Base-by-base conservation (phyloP, 306 rosid genomes). In the Clitoria ternatea region DNA sequence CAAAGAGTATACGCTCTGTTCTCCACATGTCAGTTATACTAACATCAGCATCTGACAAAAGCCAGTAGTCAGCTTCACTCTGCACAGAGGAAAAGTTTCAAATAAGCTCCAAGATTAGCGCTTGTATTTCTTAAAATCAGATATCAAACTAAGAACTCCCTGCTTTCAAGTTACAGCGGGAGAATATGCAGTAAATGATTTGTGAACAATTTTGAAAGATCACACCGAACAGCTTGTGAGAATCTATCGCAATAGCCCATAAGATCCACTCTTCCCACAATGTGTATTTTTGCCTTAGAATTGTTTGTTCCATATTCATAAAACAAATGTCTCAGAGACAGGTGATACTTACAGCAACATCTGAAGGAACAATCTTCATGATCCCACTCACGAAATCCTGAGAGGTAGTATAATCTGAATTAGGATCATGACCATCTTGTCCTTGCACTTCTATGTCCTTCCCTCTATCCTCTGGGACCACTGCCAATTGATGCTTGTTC, bases 61-160 rank as follows among this genome's bases (percentile, higher is more conserved):
- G 97, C 98, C 97, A 94, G 87, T 90, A 94, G 79, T 94, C 98
- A 32, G 97, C 91, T 64, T 90, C 92, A 53, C 87, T 83, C 98
- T 94, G 89, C 36, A 68, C 39, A 79, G 45, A 59, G 66, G 10
- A 79, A 68, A 49, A 8, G 10, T 35, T 26, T 40, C 65, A 26
- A 66, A 57, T 75, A 60, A 82, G 75, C 73, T 64, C 30, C 44
- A 45, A 59, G 20, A 29, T 24, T 54, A 15, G 2, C 15, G 44
- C 45, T 22, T 69, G 37, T 32, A 62, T 47, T 45, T 73, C 72
- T 36, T 45, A 11, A 30, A 30, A 63, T 53, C 63, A 55, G 62
- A 73, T 62, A 47, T 19, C 17, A 44, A 10, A 2, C 43, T 8
- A 53, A 37, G 5, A 78, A 52, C 54, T 72, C 45, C 4, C 18